These are phyloP conservation scores for Adansonia digitata DNA, from an alignment of 345 rosid species.

Conservation along the genomic window DNA sequence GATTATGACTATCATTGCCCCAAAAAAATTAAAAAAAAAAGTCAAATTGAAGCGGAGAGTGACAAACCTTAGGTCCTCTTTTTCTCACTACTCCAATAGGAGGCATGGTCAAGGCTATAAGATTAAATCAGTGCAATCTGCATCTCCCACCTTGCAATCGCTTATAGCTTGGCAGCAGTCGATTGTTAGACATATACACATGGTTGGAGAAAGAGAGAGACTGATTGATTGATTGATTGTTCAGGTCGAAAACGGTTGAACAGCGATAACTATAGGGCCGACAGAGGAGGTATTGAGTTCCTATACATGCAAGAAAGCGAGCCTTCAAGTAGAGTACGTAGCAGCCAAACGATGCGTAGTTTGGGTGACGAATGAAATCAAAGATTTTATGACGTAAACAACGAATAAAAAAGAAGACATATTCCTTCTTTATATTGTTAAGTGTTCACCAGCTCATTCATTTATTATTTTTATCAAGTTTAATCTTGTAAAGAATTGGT, in stretches of 20 bases:
- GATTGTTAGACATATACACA: neutral
- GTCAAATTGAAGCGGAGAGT: neutral
- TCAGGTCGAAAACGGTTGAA: neutral
- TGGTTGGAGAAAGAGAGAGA: neutral
- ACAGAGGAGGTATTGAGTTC: neutral
- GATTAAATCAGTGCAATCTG: neutral
- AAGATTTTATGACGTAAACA: neutral
- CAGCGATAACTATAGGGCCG: neutral
- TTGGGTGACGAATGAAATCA: neutral
- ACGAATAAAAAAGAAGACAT: neutral
- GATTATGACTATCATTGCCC: too few species aligned
- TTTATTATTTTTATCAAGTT: neutral
- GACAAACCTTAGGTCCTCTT: neutral
- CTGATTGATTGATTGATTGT: neutral
- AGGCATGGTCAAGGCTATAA: neutral
- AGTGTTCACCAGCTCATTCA: neutral
- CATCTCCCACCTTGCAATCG: neutral
- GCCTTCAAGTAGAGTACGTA: neutral
- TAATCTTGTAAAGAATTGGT: neutral
- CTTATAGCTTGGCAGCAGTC: neutral
- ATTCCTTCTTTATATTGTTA: neutral
- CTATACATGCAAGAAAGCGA: neutral
- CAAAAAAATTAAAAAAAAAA: too few species aligned
- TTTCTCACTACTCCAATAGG: neutral
- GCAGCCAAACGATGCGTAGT: neutral